phyloP scores from a whole-genome alignment of 176 grass and related monocot species.

The Aegilops umbellulata region DNA sequence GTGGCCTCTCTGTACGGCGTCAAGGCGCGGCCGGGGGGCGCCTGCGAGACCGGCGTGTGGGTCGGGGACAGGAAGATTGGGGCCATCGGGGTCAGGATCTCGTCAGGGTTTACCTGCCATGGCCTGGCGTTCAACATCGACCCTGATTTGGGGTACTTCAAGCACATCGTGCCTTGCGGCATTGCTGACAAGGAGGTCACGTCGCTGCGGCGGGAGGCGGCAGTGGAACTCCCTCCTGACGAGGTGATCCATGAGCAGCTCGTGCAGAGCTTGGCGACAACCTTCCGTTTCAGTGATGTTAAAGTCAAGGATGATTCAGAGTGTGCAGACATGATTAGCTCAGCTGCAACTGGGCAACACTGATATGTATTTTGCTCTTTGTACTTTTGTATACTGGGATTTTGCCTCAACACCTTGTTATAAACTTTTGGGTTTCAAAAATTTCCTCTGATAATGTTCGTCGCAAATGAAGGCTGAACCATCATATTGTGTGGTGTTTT shows the following conservation, averaged over 20 bases:
- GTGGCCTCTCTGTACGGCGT: constrained; percentile 71
- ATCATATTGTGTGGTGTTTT: background rate
- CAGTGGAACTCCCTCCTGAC: constrained; percentile 53
- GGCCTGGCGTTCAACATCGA: constrained; percentile 83
- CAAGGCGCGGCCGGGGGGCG: constrained; percentile 43
- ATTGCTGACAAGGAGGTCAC: constrained; percentile 74
- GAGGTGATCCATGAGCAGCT: constrained; percentile 84
- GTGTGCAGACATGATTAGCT: constrained; percentile 24
- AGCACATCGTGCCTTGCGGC: constrained; percentile 84
- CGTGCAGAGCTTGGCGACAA: constrained; percentile 53
- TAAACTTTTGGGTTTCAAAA: background rate
- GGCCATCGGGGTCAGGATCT: constrained; percentile 94
- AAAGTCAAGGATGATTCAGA: constrained; percentile 27
- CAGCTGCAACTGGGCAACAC: background rate
- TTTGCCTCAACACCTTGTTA: background rate
- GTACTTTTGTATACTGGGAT: background rate
- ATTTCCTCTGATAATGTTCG: background rate
- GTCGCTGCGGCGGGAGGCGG: constrained; percentile 60
- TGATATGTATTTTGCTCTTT: constrained; percentile 12
- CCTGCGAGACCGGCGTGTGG: constrained; percentile 84
- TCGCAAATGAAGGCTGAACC: background rate
- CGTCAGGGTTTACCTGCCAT: constrained; percentile 72
- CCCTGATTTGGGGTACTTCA: constrained; percentile 62
- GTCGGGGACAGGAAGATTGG: constrained; percentile 89
- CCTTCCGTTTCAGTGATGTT: constrained; percentile 45